These are phyloP conservation scores for Prunus armeniaca DNA, from an alignment of 306 rosid species.

Conservation along the genomic window DNA sequence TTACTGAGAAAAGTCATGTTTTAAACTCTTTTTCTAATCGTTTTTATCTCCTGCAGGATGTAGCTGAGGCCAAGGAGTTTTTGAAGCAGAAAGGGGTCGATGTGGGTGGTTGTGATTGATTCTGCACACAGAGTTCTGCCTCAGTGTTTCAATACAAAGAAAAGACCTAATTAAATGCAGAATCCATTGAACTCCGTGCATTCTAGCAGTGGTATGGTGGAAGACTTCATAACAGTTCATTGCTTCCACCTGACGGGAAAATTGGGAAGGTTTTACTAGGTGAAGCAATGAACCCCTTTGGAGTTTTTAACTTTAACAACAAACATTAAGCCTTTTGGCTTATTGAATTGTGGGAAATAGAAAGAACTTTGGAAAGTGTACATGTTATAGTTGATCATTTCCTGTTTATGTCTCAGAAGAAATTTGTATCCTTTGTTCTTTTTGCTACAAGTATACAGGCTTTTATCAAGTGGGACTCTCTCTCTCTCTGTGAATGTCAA, in stretches of 20 bases:
- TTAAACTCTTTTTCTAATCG: background rate
- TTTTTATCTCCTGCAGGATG: slow-evolving; percentile 45
- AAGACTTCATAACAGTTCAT: background rate
- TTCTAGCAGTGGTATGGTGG: background rate
- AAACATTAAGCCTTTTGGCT: background rate
- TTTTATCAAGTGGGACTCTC: background rate
- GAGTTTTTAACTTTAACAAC: background rate
- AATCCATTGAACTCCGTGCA: background rate
- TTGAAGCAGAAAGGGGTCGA: slow-evolving; percentile 69
- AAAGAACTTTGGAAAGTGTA: background rate
- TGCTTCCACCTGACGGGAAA: slow-evolving; percentile 2
- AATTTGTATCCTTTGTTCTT: background rate
- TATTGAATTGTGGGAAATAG: background rate
- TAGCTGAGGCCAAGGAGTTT: slow-evolving; percentile 72
- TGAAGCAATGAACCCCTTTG: background rate
- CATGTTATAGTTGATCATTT: background rate
- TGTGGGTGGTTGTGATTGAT: slow-evolving; percentile 48
- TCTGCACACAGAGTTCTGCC: background rate
- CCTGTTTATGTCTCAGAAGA: background rate
- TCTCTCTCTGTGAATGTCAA: background rate
- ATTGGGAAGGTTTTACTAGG: background rate
- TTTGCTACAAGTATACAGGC: background rate
- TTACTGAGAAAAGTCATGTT: background rate
- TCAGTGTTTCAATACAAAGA: background rate
- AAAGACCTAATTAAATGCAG: background rate